Percentiles rank a stretch among this genome's conserved stretches.
These are phyloP conservation scores for Populus deltoides DNA, from an alignment of 345 rosid species.

Conservation along the genomic window DNA sequence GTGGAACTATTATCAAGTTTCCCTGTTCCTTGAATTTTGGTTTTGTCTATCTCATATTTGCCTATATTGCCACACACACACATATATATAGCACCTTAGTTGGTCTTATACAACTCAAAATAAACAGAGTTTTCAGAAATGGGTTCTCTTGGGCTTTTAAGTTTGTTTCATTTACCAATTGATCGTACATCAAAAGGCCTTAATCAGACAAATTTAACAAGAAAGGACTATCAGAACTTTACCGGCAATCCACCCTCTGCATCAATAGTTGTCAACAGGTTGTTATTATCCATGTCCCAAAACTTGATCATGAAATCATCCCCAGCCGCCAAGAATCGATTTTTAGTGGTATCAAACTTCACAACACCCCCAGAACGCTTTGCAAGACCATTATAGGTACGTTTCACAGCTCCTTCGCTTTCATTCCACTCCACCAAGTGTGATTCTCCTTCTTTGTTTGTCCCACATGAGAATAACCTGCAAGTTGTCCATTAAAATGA, in stretches of 20 bases:
- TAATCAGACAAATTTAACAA: slow-evolving; percentile 10
- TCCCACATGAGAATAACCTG: slow-evolving; percentile 80
- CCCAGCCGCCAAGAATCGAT: slow-evolving; percentile 78
- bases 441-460: slow-evolving; percentile 80
- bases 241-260: slow-evolving; percentile 88
- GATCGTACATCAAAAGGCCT: background rate
- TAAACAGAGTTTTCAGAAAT: background rate
- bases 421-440: slow-evolving; percentile 86
- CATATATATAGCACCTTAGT: background rate
- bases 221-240: slow-evolving; percentile 19
- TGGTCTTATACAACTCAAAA: background rate
- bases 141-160: background rate
- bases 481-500: slow-evolving; percentile 18
- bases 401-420: slow-evolving; percentile 76
- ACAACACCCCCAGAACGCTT: slow-evolving; percentile 67
- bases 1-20: background rate
- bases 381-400: slow-evolving; percentile 61
- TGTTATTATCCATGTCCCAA: slow-evolving; percentile 78
- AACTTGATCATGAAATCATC: slow-evolving; percentile 73
- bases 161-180: background rate
- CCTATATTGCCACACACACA: background rate
- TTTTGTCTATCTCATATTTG: background rate
- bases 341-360: slow-evolving; percentile 83
- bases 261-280: slow-evolving; percentile 51
- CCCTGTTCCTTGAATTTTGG: background rate